Percentiles rank a stretch among this genome's conserved stretches.
Evolutionary conservation across 352 stramenopile species (phyloP).

Genomic region (Phytopythium chamaehyphon): DNA sequence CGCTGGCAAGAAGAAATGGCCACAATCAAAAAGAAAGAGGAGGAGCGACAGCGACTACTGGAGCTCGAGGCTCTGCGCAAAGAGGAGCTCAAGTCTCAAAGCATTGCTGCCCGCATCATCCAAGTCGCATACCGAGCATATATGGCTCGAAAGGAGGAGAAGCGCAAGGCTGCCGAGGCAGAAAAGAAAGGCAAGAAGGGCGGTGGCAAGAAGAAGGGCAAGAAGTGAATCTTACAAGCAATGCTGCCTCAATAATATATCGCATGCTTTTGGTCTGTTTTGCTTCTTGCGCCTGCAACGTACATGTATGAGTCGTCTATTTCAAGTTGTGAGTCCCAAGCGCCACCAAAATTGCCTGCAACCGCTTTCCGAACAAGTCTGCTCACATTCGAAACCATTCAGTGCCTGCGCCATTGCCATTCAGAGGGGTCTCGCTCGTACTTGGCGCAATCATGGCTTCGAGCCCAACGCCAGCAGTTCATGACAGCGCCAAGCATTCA

Average conservation of each 20-base stretch:
- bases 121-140: slow-evolving; percentile 54
- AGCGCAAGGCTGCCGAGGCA: slow-evolving; percentile 49
- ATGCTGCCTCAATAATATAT: too few relatives aligned
- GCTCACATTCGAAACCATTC: too few relatives aligned
- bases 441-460: slow-evolving; percentile 1
- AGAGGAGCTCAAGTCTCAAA: slow-evolving; percentile 68
- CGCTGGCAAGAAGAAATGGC: slow-evolving; percentile 72
- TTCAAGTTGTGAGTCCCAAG: too few relatives aligned
- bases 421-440: not conserved
- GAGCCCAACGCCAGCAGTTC: not conserved
- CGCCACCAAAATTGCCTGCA: too few relatives aligned
- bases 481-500: not conserved
- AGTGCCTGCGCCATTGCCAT: not conserved
- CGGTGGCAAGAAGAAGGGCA: slow-evolving; percentile 46
- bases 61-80: slow-evolving; percentile 62
- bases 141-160: slow-evolving; percentile 45
- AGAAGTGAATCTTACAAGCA: slow-evolving; percentile 28
- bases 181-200: slow-evolving; percentile 73
- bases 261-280: too few relatives aligned
- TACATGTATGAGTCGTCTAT: too few relatives aligned
- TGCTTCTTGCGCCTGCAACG: too few relatives aligned
- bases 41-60: slow-evolving; percentile 60
- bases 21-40: slow-evolving; percentile 64
- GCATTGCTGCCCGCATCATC: slow-evolving; percentile 62
- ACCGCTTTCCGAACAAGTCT: too few relatives aligned